phyloP scores from a whole-genome alignment of 495 filamentous ascomycete genomes.

The Lophiostoma macrostomum region DNA sequence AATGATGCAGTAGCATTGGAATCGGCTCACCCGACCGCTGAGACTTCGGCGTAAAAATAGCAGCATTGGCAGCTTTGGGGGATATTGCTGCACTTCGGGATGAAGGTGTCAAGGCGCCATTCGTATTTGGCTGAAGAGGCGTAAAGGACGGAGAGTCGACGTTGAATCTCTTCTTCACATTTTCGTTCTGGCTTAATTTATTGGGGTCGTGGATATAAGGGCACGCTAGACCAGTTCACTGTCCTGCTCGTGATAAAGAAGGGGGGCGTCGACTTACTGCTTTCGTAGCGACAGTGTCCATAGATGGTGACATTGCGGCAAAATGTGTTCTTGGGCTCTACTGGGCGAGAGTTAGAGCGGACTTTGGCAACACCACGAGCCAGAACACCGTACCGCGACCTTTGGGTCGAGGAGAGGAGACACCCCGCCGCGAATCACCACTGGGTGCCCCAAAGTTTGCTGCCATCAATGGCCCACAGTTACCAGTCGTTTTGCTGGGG shows the following conservation, averaged over 20 bases:
- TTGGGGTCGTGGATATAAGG: conserved; percentile 83
- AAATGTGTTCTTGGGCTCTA: conserved; percentile 70
- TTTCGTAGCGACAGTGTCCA: conserved; percentile 87
- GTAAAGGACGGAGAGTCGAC: conserved; percentile 96
- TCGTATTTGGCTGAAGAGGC: conserved; percentile 58
- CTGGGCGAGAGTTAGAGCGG: conserved; percentile 5
- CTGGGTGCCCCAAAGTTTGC: conserved; percentile 29
- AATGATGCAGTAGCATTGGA: conserved; percentile 32
- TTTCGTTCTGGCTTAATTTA: conserved; percentile 50
- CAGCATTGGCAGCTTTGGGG: conserved; percentile 83
- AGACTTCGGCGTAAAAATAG: conserved; percentile 76
- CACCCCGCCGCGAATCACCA: conserved; percentile 35
- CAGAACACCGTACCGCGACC: conserved; percentile 54
- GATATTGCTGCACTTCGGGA: conserved; percentile 69
- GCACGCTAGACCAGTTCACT: conserved; percentile 55
- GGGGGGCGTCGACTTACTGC: conserved; percentile 40
- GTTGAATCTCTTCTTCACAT: conserved; percentile 76
- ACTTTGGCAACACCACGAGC: neutral
- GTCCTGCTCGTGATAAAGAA: neutral
- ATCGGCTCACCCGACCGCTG: conserved; percentile 36
- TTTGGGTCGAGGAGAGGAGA: conserved; percentile 59
- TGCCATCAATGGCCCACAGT: conserved; percentile 29
- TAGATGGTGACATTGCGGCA: conserved; percentile 95
- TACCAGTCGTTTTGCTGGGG: neutral
- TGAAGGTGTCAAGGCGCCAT: conserved; percentile 47